Conservation (phyloP, 2,329 filamentous ascomycete genomes). For the Taxawa tesnikishii region DNA sequence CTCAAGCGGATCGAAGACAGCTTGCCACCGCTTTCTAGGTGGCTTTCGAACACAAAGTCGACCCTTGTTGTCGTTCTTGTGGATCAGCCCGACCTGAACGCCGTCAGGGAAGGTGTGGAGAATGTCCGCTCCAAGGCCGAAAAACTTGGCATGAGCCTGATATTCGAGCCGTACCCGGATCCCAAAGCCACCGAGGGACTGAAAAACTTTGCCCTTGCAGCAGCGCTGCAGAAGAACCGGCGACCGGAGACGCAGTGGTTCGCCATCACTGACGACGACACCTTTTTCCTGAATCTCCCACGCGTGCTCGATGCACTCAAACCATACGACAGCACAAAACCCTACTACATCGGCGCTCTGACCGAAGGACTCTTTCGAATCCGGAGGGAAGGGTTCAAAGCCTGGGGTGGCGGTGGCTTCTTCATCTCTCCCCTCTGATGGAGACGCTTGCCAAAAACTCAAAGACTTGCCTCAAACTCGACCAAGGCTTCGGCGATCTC, state of each 20-base stretch:
- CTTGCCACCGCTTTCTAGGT: conserved; percentile 13
- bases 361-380: conserved; percentile 15
- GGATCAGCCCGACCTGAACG: conserved; percentile 11
- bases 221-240: conserved; percentile 10
- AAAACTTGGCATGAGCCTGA: not conserved
- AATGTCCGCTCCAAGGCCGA: too few relatives aligned
- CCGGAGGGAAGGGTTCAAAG: conserved; percentile 15
- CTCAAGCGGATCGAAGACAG: conserved; percentile 11
- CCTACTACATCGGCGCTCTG: conserved; percentile 15
- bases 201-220: conserved; percentile 15
- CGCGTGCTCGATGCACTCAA: conserved; percentile 11
- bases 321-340: conserved; percentile 10
- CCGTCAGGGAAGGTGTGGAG: too few relatives aligned
- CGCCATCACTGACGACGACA: conserved; percentile 17
- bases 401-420: conserved; percentile 18
- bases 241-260: conserved; percentile 13
- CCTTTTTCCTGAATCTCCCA: conserved; percentile 16
- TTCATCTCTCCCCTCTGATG: conserved; percentile 16
- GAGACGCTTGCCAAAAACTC: conserved; percentile 11
- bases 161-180: conserved; percentile 6
- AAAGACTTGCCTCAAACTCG: conserved; percentile 11
- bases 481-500: conserved; percentile 13
- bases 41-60: conserved; percentile 14
- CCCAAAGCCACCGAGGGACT: conserved; percentile 9
- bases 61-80: conserved; percentile 14